A percentile compares a stretch with the other conserved stretches of the same genome.
Conservation (phyloP, 2,329 filamentous ascomycete species). For the Hymenoscyphus linearis region DNA sequence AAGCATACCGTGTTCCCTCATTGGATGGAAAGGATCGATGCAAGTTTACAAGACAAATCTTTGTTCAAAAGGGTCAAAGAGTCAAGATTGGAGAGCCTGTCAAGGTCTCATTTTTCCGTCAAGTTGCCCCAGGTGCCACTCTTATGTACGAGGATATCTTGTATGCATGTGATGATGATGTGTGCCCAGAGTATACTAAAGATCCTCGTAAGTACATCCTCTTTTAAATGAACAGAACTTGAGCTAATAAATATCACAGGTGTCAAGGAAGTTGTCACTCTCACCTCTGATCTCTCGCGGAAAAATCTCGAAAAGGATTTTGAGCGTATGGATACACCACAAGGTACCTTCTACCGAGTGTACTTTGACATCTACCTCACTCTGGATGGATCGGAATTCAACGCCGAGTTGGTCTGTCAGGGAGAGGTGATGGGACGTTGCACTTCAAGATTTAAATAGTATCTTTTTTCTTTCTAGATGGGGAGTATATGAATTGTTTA, state of each 20-base stretch:
- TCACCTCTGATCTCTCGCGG: constrained; percentile 91
- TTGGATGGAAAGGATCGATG: constrained; percentile 96
- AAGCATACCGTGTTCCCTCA: constrained; percentile 94
- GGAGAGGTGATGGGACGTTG: constrained; percentile 98
- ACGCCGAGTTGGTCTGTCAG: constrained; percentile 96
- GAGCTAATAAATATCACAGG: constrained; percentile 48
- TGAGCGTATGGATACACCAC: constrained; percentile 97
- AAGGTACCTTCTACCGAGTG: constrained; percentile 89
- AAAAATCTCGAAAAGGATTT: constrained; percentile 99
- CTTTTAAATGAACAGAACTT: background rate
- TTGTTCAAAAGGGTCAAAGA: constrained; percentile 96
- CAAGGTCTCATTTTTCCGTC: constrained; percentile 97
- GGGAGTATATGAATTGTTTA: background rate
- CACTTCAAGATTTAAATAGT: constrained; percentile 74
- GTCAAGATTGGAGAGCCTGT: constrained; percentile 99
- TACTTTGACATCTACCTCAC: constrained; percentile 83
- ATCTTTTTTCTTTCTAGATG: background rate
- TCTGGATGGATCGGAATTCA: constrained; percentile 95
- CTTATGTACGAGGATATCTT: constrained; percentile 99
- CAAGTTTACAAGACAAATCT: constrained; percentile 98
- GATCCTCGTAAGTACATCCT: constrained; percentile 74
- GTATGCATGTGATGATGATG: constrained; percentile 96
- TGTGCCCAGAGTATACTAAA: constrained; percentile 97
- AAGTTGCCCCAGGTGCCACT: constrained; percentile 92
- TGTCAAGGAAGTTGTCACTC: constrained; percentile 97